Evolutionary conservation across 441 rosid genomes (phyloP), one percentile per base, ranked within the genome.

Genomic region (Bruguiera hainesii): DNA sequence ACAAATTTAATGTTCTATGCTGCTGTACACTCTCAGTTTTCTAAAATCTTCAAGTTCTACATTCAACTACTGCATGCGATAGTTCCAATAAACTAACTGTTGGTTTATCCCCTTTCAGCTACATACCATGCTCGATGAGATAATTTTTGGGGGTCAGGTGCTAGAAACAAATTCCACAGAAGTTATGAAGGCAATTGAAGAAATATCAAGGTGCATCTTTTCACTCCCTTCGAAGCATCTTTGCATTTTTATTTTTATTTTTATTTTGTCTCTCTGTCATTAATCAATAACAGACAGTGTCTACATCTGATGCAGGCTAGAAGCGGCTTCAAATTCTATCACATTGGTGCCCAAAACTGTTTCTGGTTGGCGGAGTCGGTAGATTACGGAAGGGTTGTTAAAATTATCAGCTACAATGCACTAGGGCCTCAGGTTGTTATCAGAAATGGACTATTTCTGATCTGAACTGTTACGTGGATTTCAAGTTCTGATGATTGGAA

Each of bases 141-240:
- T 92, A 31, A 75, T 95, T 65, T 87, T 88, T 74, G 98, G 97
- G 74, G 99, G 99, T 42, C 98, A 92, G 68, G 98, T 92, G 70
- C 79, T 92, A 48, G 99, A 95, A 81, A 92, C 99, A 76, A 92
- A 87, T 73, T 89, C 96, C 31, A 46, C 82, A 8, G 97, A 95
- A 80, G 83, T 95, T 69, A 75, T 87, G 73, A 95, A 78, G 73
- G 92, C 93, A 68, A 87, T 87, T 42, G 90, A 92, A 81, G 96
- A 89, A 75, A 89, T 95, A 80, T 85, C 96, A 9, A 95, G 77
- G 99, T 94, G 71, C 66, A 33, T 18, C n/a, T 35, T 67, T 75
- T 72, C 73, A 62, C 60, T 71, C 71, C 33, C 66, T 50, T 46
- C 33, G 63, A 42, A 13, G 10, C 13, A 15, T 48, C 19, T 21